Conservation (phyloP, 805 yeast genomes). For the Saturnispora zaruensis region DNA sequence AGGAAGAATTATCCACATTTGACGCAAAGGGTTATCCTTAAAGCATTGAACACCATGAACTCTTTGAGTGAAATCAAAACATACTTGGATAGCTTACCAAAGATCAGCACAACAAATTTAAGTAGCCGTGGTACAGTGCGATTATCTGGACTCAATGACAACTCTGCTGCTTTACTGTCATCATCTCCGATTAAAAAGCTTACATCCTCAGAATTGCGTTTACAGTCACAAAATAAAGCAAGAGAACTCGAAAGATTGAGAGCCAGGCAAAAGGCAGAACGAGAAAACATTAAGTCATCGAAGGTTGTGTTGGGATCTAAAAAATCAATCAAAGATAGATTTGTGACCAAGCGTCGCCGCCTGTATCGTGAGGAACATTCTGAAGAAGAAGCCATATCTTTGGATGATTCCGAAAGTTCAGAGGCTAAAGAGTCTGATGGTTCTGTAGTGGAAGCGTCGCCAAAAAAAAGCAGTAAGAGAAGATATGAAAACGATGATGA, state of each 20-base stretch:
- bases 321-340: conserved; percentile 21
- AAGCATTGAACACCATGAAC: conserved; percentile 25
- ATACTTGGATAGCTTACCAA: conserved; percentile 22
- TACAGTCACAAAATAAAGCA: neutral
- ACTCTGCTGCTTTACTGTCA: conserved; percentile 11
- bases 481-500: conserved; percentile 45
- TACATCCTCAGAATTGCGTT: conserved; percentile 12
- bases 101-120: neutral
- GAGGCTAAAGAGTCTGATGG: conserved; percentile 7
- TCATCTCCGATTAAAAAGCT: conserved; percentile 9
- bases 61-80: conserved; percentile 27
- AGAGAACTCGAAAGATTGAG: conserved; percentile 1
- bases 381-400: conserved; percentile 4
- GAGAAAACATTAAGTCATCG: conserved; percentile 22
- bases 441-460: conserved; percentile 9
- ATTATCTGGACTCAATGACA: neutral
- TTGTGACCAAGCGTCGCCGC: conserved; percentile 5
- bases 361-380: conserved; percentile 10
- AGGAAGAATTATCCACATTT: conserved; percentile 28
- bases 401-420: conserved; percentile 5
- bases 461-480: conserved; percentile 14
- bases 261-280: conserved; percentile 13
- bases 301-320: conserved; percentile 18
- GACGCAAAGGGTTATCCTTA: conserved; percentile 24
- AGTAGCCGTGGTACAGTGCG: neutral